Percentiles rank a stretch among this genome's conserved stretches.
Conservation (phyloP, 768 basidiomycete genomes). For the Paxillus involutus region DNA sequence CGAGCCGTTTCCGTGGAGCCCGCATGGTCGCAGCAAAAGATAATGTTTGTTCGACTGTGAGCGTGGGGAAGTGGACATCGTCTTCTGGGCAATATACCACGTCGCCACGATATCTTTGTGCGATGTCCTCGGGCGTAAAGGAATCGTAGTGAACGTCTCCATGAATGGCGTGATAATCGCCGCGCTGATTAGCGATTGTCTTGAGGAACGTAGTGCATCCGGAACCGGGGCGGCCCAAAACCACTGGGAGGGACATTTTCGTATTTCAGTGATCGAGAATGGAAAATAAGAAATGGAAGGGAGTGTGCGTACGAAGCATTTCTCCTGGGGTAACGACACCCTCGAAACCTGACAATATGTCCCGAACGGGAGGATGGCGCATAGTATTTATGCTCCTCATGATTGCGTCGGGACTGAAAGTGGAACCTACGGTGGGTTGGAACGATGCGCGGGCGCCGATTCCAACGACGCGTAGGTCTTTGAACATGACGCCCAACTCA, state of each 20-base stretch:
- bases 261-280: neutral
- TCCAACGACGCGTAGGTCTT: slow-evolving; percentile 53
- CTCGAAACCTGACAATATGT: slow-evolving; percentile 62
- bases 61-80: slow-evolving; percentile 50
- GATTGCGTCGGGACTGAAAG: slow-evolving; percentile 45
- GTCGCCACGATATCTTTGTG: slow-evolving; percentile 46
- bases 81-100: slow-evolving; percentile 43
- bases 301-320: slow-evolving; percentile 63
- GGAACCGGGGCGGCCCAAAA: slow-evolving; percentile 80
- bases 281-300: slow-evolving; percentile 3
- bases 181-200: slow-evolving; percentile 46
- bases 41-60: slow-evolving; percentile 49
- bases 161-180: slow-evolving; percentile 40
- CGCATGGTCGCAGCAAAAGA: slow-evolving; percentile 54
- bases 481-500: slow-evolving; percentile 51
- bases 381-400: slow-evolving; percentile 39
- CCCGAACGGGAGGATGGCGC: slow-evolving; percentile 62
- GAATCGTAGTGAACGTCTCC: slow-evolving; percentile 47
- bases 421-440: slow-evolving; percentile 53
- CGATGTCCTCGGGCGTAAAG: slow-evolving; percentile 43
- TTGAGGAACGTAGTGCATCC: slow-evolving; percentile 52
- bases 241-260: slow-evolving; percentile 44
- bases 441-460: slow-evolving; percentile 41
- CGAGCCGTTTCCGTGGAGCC: slow-evolving; percentile 33
- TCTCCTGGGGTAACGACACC: slow-evolving; percentile 68